These are phyloP conservation scores for Tilletia walkeri DNA, from an alignment of 1,284 basidiomycete genomes.

Conservation along the genomic window DNA sequence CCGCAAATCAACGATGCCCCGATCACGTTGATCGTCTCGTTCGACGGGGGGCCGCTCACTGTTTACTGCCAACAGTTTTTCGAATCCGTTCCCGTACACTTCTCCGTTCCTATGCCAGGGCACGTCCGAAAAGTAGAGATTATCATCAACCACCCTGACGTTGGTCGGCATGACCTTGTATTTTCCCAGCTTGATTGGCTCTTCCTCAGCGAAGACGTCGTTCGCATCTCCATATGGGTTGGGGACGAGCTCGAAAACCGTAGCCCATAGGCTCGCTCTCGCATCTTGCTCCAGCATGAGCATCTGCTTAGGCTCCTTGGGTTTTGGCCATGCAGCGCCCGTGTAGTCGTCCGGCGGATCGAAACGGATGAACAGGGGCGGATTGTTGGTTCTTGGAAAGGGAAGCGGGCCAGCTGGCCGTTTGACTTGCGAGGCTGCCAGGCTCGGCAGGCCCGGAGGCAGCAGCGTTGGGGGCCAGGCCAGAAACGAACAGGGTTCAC, in stretches of 20 bases:
- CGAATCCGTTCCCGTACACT: background rate
- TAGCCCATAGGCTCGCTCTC: background rate
- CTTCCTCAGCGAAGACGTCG: too few species aligned
- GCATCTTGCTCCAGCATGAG: constrained; percentile 14
- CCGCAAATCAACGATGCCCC: background rate
- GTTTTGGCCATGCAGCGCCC: background rate
- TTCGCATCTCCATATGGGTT: too few species aligned
- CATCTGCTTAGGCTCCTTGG: background rate
- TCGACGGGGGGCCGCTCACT: background rate
- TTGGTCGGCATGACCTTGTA: too few species aligned
- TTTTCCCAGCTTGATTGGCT: too few species aligned
- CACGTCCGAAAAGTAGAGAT: too few species aligned
- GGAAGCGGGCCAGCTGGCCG: background rate
- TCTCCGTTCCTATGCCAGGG: too few species aligned
- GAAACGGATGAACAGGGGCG: constrained; percentile 3
- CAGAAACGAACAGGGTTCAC: background rate
- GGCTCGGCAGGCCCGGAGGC: background rate
- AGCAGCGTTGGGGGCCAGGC: background rate
- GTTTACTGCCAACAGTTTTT: background rate
- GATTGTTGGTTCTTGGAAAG: background rate
- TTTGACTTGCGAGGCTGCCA: background rate
- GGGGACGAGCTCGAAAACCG: background rate
- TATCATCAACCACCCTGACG: too few species aligned
- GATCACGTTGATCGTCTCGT: constrained; percentile 7
- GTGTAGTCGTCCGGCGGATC: background rate